Conservation (phyloP, 1,139 yeast genomes). For the Starmera stellimalicola region DNA sequence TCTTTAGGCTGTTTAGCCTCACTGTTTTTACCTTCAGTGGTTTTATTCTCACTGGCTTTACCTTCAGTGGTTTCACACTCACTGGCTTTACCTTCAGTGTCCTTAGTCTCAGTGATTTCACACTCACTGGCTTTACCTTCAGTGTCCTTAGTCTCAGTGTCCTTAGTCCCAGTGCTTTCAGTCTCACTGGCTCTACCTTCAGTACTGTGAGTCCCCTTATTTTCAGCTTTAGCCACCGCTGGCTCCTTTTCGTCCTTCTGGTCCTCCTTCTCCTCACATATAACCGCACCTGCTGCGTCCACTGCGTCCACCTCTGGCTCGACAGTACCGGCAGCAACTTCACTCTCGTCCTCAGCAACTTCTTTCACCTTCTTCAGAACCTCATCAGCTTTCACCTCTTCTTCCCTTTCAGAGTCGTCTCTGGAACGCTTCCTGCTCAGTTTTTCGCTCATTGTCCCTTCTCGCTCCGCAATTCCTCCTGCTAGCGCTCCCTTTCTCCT, state of each 20-base stretch:
- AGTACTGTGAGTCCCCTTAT: too few relatives aligned
- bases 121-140: conserved; percentile 8
- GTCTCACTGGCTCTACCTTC: neutral
- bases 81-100: neutral
- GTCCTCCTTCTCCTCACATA: too few relatives aligned
- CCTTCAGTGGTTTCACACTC: neutral
- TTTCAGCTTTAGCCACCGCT: too few relatives aligned
- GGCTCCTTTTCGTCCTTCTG: too few relatives aligned
- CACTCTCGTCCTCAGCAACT: conserved; percentile 8
- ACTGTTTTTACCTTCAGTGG: neutral
- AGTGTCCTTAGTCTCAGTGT: conserved; percentile 3
- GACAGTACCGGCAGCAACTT: too few relatives aligned
- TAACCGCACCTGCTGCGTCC: too few relatives aligned
- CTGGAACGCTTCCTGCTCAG: conserved; percentile 18
- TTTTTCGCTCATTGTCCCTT: neutral
- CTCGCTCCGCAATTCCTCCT: neutral
- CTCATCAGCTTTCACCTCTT: conserved; percentile 3
- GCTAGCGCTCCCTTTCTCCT: too few relatives aligned
- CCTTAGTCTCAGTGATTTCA: neutral
- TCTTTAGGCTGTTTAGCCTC: conserved; percentile 5
- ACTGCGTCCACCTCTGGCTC: too few relatives aligned
- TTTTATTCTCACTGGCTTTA: neutral
- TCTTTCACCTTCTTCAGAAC: conserved; percentile 8
- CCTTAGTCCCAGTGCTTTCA: conserved; percentile 2
- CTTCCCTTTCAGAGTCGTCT: conserved; percentile 15